Evolutionary conservation across 192 early-diverging fungal genomes (phyloP).

Genomic region (Podila clonocystis): DNA sequence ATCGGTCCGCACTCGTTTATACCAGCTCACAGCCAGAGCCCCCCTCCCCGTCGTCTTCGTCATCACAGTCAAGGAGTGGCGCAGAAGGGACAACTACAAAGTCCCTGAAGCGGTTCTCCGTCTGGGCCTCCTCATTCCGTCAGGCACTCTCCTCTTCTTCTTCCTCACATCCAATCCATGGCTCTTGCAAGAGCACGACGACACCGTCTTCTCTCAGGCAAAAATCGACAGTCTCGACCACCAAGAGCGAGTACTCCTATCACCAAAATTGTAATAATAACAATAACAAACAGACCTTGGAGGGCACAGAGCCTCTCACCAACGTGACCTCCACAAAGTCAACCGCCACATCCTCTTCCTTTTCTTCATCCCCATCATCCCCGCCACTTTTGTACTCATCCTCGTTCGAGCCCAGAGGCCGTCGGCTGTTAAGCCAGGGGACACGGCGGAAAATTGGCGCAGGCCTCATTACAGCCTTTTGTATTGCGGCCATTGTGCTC

Average conservation of each 20-base stretch:
- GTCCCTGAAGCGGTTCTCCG: constrained; percentile 11
- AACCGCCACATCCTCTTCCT: neutral
- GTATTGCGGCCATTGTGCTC: constrained; percentile 39
- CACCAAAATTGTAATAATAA: neutral
- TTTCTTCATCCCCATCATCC: neutral
- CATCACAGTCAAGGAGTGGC: neutral
- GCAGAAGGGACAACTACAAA: constrained; percentile 7
- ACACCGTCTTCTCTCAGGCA: neutral
- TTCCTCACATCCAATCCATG: neutral
- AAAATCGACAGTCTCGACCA: neutral
- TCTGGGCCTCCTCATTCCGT: constrained; percentile 30
- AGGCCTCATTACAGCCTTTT: constrained; percentile 35
- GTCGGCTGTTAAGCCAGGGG: constrained; percentile 6
- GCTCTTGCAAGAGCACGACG: neutral
- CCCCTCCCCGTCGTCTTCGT: neutral
- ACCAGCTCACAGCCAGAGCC: constrained; percentile 1
- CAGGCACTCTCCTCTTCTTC: constrained; percentile 4
- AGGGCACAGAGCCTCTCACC: neutral
- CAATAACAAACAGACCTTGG: neutral
- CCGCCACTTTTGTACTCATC: constrained; percentile 1
- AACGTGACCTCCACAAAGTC: neutral
- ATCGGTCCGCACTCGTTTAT: neutral
- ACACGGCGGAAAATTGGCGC: constrained; percentile 25
- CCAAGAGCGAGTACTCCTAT: neutral
- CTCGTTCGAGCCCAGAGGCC: constrained; percentile 9